Evolutionary conservation across 129 eudicot species (phyloP), one percentile per base, ranked within the genome.

Genomic region (Daucus carota): DNA sequence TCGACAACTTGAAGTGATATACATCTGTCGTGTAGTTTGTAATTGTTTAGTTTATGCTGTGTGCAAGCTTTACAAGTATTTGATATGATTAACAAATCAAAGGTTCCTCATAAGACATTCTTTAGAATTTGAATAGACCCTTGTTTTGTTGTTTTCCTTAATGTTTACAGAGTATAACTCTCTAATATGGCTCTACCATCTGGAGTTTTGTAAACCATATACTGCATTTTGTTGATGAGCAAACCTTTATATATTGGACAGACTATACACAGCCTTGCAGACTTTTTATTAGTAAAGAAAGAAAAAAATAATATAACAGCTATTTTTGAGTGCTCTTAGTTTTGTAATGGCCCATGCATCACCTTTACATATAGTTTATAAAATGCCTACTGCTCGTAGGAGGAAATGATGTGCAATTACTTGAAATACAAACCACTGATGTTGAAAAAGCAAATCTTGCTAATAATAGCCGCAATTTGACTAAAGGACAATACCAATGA

Each of bases 381-480:
- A 48, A 66, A 32, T 26, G 57, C 31, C 57, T 45, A 31, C 63
- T 75, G 81, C 83, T 78, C 77, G 68, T 75, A 71, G 47, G 79
- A 75, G 74, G 80, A 76, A 36, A 73, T 80, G 89, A 84, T 82
- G 84, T 76, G 77, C 57, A 74, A 63, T 76, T 36, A 59, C 70
- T 38, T 71, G 50, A 40, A 76, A 81, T 75, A 62, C 84, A 84
- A 36, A 46, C 84, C 81, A 76, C 82, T 79, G 74, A 75, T 31
- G 82, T 68, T 69, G 79, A 76, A 79, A 85, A 79, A 78, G 82
- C 29, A 43, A 40, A 63, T 31, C 20, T 71, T 80, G 79, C 78
- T 83, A 89, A 83, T 83, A 47, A 75, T 73, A 84, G 85, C 87
- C 83, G 82, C 82, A 84, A 80, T 86, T 79, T 79, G 84, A 83